Base-by-base conservation (phyloP, 441 rosid genomes). In the Syzygium malaccense region DNA sequence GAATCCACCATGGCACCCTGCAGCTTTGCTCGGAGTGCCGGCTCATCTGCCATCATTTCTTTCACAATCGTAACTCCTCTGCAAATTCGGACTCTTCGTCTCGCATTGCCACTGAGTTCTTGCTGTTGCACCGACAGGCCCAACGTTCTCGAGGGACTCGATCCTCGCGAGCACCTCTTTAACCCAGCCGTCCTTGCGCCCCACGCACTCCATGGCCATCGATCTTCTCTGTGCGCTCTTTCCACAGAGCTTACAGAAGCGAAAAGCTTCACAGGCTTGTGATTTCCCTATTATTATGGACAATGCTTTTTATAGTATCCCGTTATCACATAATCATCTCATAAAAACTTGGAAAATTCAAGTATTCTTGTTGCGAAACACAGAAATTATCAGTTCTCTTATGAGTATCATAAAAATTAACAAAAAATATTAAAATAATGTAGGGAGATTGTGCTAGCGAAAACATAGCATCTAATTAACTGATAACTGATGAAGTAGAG, bases 1-100 rank as follows among this genome's bases (percentile, higher is more conserved):
- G 92, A 98, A 98, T 89, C 99, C 98, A 48, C 99, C 99, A 88
- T 95, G 98, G 95, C 99, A 96, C 89, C 98, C 99, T 57, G 96
- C 99, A 53, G 99, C 99, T 89, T 98, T 97, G 91, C 99, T 98
- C 91, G 97, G 92, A 88, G 99, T 97, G 91, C 99, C 99, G 55
- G 97, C 91, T 86, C 98, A 95, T 91, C 96, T 87, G 92, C 97
- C 99, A 87, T 97, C 93, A 88, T 96, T 96, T 45, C 89, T 88
- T 91, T 97, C 99, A 92, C 99, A 98, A 86, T 94, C 89, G 90
- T 45, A 94, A 98, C 88, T 93, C 94, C 92, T 98, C 98, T 1
- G 98, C 98, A 86, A 98, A 48, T 20, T 45, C 54, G 66, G 55
- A 5, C 26, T 7, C 45, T 25, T 80, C 32, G 11, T 45, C 60